phyloP scores from a whole-genome alignment of 2,329 filamentous ascomycete genomes.

The Metarhizium guizhouense region DNA sequence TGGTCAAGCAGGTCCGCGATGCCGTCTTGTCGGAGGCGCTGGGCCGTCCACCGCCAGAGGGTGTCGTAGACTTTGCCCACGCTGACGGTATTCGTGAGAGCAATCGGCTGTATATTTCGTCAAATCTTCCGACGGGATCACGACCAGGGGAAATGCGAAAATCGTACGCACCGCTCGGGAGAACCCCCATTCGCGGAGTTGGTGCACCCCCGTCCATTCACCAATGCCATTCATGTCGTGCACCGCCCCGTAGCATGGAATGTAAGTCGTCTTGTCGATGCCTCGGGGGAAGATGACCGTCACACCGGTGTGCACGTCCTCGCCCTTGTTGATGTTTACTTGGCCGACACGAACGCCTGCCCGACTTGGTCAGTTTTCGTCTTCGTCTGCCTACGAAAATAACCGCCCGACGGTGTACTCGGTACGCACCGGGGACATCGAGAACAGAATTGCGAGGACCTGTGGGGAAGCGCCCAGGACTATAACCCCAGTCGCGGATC shows the following conservation, averaged over 20 bases:
- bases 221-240: neutral
- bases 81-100: neutral
- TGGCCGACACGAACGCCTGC: neutral
- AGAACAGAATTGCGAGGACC: constrained; percentile 1
- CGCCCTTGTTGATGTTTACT: neutral
- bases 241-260: neutral
- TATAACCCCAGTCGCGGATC: constrained; percentile 2
- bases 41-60: neutral
- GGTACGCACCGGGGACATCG: neutral
- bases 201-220: neutral
- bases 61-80: neutral
- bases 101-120: too few species aligned
- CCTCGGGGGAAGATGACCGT: neutral
- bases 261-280: neutral
- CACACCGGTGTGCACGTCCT: constrained; percentile 1
- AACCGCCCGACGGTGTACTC: neutral
- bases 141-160: neutral
- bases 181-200: neutral
- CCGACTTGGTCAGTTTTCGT: neutral
- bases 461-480: neutral
- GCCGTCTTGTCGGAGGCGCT: neutral
- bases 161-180: neutral
- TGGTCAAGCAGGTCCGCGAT: neutral
- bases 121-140: too few species aligned
- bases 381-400: neutral